Base-by-base conservation (phyloP, 345 rosid genomes). In the Camelina neglecta region DNA sequence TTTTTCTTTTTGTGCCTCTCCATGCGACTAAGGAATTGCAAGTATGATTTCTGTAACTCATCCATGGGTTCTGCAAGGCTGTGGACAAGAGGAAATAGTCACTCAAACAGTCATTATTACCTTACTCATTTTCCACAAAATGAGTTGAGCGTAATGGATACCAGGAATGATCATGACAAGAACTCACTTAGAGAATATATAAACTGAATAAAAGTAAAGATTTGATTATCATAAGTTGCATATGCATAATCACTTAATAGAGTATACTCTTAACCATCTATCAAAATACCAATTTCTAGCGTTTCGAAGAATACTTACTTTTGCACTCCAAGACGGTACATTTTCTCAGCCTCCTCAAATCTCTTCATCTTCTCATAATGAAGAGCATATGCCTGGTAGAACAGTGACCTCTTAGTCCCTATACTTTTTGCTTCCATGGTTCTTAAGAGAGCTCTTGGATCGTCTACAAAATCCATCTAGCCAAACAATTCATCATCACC, bases 401-500 rank as follows among this genome's bases (percentile, higher is more conserved):
- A 94, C 73, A 90, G 77, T 38, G 98, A 81, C 45, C 80, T 72
- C 74, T 86, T 87, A 24, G 69, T 80, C 60, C 98, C 98, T 55
- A 94, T 86, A n/a, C 71, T 57, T 58, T 89, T 90, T 77, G 73
- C 67, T 82, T 92, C 97, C 98, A 94, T 94, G 16, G 81, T 81
- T 65, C 83, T 86, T 77, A 94, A 72, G 50, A 94, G 74, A 26
- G 81, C 61, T 73, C 68, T 89, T 31, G 99, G 99, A 54, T 95
- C 97, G 54, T 86, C 97, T 67, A 92, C 90, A 76, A 84, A 90
- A 81, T 95, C 97, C 99, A 95, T 92, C 99, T 95, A 75, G 38
- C 58, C 74, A 78, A 50, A 42, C 9, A 66, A 42, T 1, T 29
- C 36, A 71, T 26, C 67, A 65, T 20, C 63, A 38, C 15, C 56